Conservation (phyloP, 345 rosid genomes). For the Camelina neglecta region DNA sequence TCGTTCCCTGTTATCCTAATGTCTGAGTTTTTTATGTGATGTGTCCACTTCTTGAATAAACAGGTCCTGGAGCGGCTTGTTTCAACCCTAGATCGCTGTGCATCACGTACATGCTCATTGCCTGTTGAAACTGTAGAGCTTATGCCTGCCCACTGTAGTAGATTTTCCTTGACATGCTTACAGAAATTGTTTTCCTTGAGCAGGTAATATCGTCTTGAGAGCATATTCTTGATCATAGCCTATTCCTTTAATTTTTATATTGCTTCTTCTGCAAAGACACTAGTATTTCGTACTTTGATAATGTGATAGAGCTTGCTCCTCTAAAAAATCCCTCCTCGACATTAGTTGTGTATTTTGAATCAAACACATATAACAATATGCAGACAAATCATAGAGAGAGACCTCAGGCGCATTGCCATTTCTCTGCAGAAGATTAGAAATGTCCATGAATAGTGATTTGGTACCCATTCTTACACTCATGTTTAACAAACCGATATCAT, state of each 20-base stretch:
- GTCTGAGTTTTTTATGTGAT: neutral
- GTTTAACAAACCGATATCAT: constrained; percentile 27
- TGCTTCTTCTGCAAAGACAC: constrained; percentile 19
- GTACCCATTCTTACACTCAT: constrained; percentile 13
- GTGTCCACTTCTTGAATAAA: constrained; percentile 26
- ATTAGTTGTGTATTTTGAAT: constrained; percentile 12
- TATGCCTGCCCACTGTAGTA: constrained; percentile 91
- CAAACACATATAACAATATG: neutral
- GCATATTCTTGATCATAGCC: constrained; percentile 25
- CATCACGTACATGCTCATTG: constrained; percentile 93
- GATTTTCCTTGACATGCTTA: constrained; percentile 88
- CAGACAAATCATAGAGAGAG: constrained; percentile 13
- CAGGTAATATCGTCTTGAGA: constrained; percentile 56
- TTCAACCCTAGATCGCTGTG: constrained; percentile 91
- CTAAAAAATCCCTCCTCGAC: neutral
- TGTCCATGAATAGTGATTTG: constrained; percentile 17
- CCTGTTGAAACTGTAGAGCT: constrained; percentile 97
- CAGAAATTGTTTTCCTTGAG: constrained; percentile 78
- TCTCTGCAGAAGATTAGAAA: neutral
- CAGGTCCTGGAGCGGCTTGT: constrained; percentile 83
- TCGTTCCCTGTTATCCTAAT: constrained; percentile 1
- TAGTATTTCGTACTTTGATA: constrained; percentile 25
- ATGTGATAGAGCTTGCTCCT: neutral
- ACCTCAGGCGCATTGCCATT: neutral
- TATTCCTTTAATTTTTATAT: constrained; percentile 7